Base-by-base conservation (phyloP, 305 asterid species). In the Caryopteris hybrid region DNA sequence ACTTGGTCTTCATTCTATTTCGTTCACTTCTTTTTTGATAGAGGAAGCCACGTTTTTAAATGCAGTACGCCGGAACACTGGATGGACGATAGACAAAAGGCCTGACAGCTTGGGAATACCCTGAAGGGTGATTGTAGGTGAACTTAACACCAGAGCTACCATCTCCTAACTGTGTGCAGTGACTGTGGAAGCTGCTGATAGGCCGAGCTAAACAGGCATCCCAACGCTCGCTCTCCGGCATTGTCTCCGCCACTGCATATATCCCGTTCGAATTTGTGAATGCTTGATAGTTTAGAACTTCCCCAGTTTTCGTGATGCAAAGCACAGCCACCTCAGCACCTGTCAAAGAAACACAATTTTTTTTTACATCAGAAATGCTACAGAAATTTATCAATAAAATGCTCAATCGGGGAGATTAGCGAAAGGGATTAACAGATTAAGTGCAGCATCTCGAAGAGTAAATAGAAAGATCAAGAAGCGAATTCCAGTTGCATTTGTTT, bases 271-370 rank as follows among this genome's bases (percentile, higher is more conserved):
- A 51, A 61, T 86, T 78, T 41, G 96, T 86, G 85, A 89, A 92
- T 13, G 98, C 96, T 70, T 92, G 98, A 66, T 92, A 92, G 68
- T 92, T 92, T 17, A 92, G 68, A 72, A 92, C 98, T 69, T 92
- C 96, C 1, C 96, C 98, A 0, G 98, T 83, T 78, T 86, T 92
- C 0, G 98, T 89, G 73, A 89, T 85, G 87, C 98, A 92, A 62
- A 92, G 98, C 45, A 92, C 98, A 9, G 96, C 98, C 39, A 89
- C 98, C 83, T 89, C 96, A 29, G 98, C 96, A 54, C 98, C 97
- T 91, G 83, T 29, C 45, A 75, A 57, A 58, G 50, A 71, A 61
- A 17, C 2, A n/a, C 46, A 23, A 73, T 10, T 51, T 7, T 18
- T 33, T 0, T 0, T 27, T 22, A 16, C 63, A 17, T 59, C 71